Base-by-base conservation (phyloP, 2,329 filamentous ascomycete species). In the Tolypocladium guangdongense region DNA sequence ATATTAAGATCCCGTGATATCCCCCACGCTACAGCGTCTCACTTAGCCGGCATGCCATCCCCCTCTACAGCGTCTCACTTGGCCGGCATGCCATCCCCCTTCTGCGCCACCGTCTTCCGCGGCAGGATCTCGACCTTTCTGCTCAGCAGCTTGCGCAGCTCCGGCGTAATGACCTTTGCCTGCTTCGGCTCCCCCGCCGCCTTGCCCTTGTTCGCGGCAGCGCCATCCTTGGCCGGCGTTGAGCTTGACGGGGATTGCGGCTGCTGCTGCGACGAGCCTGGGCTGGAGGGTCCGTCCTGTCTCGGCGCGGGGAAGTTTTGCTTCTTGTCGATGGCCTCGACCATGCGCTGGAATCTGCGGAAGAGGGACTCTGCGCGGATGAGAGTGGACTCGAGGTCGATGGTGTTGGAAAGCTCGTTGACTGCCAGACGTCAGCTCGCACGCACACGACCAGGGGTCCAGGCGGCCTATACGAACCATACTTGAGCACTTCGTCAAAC, bases 401-500 rank as follows among this genome's bases (percentile, higher is more conserved):
- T 97, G 1, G 87, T 95, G 58, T 87, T 87, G 6, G 90, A 95
- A 1, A 99, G 81, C 67, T 99, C 93, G 65, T 99, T 99, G 63
- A 99, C 90, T 93, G 52, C 22, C 7, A 12, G 38, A 12, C 27
- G 54, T 66, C 52, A 66, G 62, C 22, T 36, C 22, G n/a, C 14
- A 7, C 8, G 24, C 11, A 48, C 10, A 16, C 7, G 12, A 46
- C 20, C 12, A 36, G 12, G 12, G 5, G 35, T 11, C n/a, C 24
- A 27, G 4, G 3, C 38, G 20, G 27, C 27, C 11, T 2, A 22
- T 32, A 74, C 85, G 54, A 80, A 92, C 88, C 79, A 65, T 97
- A 99, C 76, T 99, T 99, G 32, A 99, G 74, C 35, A 99, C 90
- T 69, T 99, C 95, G 59, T 99, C 93, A 71, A 99, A 99, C 62